Base-by-base conservation (phyloP, 352 stramenopile species). In the Phytophthora crassamura region DNA sequence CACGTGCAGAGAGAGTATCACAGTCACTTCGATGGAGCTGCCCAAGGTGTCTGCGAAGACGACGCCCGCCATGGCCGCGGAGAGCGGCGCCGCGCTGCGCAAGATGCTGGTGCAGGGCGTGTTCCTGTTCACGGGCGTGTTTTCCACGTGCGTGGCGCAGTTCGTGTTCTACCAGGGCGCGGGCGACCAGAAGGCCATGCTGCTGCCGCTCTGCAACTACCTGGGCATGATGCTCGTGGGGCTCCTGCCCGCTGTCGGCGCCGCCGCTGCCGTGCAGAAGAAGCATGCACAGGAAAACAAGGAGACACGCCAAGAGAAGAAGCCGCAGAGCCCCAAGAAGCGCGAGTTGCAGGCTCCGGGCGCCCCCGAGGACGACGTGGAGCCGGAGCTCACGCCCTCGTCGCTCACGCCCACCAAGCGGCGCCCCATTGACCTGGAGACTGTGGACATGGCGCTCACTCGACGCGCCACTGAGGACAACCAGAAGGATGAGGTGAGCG, bases 191-290 rank as follows among this genome's bases (percentile, higher is more conserved):
- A 82, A 79, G 36, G 80, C 82, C n/a, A 94, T 95, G 84, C 69
- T 95, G n/a, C 61, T 95, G 36, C 87, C 87, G 57, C 77, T 95
- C 4, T 93, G 87, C 69, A 95, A 95, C 72, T 95, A 93, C 54
- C 64, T 95, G 12, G 87, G 87, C 16, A 93, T 95, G 78, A 93
- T 94, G 85, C 80, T 95, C 25, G 86, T 93, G 2, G 87, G 87
- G 0, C 64, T 95, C 15, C 69, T 93, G 25, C 84, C 87, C 0
- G 47, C 49, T n/a, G 18, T 66, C 7, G 55, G 64, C 7, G 36
- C n/a, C 12, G 33, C 51, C 14, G 43, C 47, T 7, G 22, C 14
- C 32, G 48, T 61, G 33, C 53, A 64, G 7, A 28, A 30, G 16
- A 41, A 25, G 11, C 22, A 61, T n/a, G 62, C 50, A 7, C 42